Base-by-base conservation (phyloP, 1,284 basidiomycete genomes). In the Pyrrhoderma lamaoense region DNA sequence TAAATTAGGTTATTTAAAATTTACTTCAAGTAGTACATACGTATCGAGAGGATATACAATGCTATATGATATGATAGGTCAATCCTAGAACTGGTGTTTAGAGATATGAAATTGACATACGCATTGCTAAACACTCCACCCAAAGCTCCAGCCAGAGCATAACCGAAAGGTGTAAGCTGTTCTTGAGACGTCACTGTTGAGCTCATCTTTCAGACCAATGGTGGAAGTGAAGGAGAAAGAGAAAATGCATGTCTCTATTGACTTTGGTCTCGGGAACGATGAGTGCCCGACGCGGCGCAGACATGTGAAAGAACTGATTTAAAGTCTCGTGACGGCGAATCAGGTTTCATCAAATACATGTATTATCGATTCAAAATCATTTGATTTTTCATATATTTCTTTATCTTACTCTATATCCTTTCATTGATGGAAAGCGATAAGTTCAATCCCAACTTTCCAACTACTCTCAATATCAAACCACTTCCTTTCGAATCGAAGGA, bases 41-140 rank as follows among this genome's bases (percentile, higher is more conserved):
- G 74, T 84, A 70, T 99, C 96, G 52, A 99, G 73, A 22, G 96
- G 96, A 67, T 99, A 99, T 18, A 98, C 91, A 54, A 91, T 77
- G 43, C 91, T 93, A 60, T 3, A 51, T n/a, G n/a, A n/a, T n/a
- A n/a, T n/a, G n/a, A n/a, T n/a, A n/a, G n/a, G n/a, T n/a, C n/a
- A n/a, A n/a, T n/a, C n/a, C n/a, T n/a, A n/a, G n/a, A n/a, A n/a
- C n/a, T n/a, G 38, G 14, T n/a, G 8, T 16, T 9, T 18, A 34
- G 40, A 31, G 35, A 35, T 7, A 42, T 22, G 25, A n/a, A 47
- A 34, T 49, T 37, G 8, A 80, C 91, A 70, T 65, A 95, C 91
- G 93, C 91, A 61, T 90, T 92, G 58, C 87, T 87, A 67, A 95
- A 90, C 62, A 92, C 90, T 47, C 88, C 94, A 49, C 95, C 93